A percentile compares a stretch with the other conserved stretches of the same genome.
phyloP scores from a whole-genome alignment of 306 rosid species.

The Lablab purpureus region DNA sequence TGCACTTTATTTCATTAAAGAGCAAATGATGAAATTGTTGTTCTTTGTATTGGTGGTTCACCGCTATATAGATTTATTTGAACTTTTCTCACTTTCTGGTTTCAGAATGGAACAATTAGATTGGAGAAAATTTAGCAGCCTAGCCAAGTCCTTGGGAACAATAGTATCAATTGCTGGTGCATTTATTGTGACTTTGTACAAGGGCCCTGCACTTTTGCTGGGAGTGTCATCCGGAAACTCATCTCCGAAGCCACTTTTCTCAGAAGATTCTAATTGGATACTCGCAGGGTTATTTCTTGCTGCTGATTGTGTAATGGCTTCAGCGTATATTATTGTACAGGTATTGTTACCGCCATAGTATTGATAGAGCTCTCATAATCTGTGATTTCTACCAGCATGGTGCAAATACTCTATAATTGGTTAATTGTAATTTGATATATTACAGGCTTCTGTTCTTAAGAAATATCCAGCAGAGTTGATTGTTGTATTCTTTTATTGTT shows the following conservation, averaged over 20 bases:
- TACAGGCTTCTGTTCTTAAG: conserved; percentile 78
- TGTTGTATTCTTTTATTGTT: conserved; percentile 74
- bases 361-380: conserved; percentile 3
- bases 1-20: conserved; percentile 12
- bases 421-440: conserved; percentile 10
- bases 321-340: conserved; percentile 66
- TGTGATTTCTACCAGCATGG: conserved; percentile 20
- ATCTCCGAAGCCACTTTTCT: conserved; percentile 48
- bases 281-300: conserved; percentile 71
- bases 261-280: conserved; percentile 68
- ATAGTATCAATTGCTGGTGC: conserved; percentile 79
- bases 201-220: conserved; percentile 70
- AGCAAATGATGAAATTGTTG: conserved; percentile 7
- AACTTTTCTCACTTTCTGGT: conserved; percentile 45
- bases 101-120: conserved; percentile 78
- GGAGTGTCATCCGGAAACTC: conserved; percentile 47
- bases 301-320: conserved; percentile 61
- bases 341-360: conserved; percentile 45
- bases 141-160: conserved; percentile 76
- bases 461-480: conserved; percentile 76
- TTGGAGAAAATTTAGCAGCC: conserved; percentile 64
- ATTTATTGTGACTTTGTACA: conserved; percentile 78
- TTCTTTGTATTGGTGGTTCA: conserved; percentile 23
- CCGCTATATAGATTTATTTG: conserved; percentile 4
- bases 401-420: background rate